Evolutionary conservation across 257 asterid species (phyloP).

Genomic region (Solanum microdontum): DNA sequence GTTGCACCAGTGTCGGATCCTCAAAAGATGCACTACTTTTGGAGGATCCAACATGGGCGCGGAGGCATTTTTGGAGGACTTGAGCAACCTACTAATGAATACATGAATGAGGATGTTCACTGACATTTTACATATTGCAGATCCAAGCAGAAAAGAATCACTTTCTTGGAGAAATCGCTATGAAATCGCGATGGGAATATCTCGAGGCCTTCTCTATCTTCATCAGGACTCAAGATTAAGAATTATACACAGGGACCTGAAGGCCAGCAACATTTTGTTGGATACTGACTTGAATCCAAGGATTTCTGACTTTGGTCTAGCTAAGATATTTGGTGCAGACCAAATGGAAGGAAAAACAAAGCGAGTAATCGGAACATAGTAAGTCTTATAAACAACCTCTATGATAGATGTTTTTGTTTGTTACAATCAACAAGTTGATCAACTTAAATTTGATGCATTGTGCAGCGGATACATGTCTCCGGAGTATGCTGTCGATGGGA

Average conservation of each 20-base stretch:
- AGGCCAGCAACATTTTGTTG: slow-evolving; percentile 12
- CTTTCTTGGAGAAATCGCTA: slow-evolving; percentile 13
- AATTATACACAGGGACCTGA: slow-evolving; percentile 15
- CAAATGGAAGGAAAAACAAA: slow-evolving; percentile 10
- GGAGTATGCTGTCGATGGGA: slow-evolving; percentile 10
- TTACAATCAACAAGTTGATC: not conserved
- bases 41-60: not conserved
- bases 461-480: slow-evolving; percentile 17
- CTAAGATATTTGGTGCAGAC: slow-evolving; percentile 7
- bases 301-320: slow-evolving; percentile 14
- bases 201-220: slow-evolving; percentile 22
- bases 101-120: not conserved
- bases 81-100: not conserved
- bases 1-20: not conserved
- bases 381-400: not conserved
- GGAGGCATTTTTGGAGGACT: not conserved
- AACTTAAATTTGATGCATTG: not conserved
- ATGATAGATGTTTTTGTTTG: not conserved
- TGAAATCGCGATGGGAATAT: slow-evolving; percentile 14
- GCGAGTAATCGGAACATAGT: slow-evolving; percentile 17
- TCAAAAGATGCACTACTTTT: not conserved
- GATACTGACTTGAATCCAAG: slow-evolving; percentile 12
- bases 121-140: not conserved
- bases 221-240: slow-evolving; percentile 19
- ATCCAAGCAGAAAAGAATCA: not conserved